Evolutionary conservation across 2,329 filamentous ascomycete genomes (phyloP), one percentile per base, ranked within the genome.

Genomic region (Aspergillus novofumigatus): DNA sequence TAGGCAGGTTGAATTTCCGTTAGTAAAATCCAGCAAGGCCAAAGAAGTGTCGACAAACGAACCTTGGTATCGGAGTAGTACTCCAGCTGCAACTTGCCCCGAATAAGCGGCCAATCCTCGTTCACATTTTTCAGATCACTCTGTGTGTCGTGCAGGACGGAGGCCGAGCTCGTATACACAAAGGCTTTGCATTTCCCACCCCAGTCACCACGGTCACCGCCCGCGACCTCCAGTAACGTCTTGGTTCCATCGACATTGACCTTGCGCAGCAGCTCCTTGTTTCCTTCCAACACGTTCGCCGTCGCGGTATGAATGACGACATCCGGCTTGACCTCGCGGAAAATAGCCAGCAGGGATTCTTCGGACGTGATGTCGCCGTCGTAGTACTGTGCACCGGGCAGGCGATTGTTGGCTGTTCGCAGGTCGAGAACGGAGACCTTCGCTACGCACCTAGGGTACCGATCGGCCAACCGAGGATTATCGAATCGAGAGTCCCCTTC

Each of bases 21-120:
- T n/a, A 50, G 7, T 17, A 32, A 23, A 41, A 20, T 21, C 21
- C 4, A 14, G 51, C 41, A 32, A 14, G 25, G 49, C 9, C 38
- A 49, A 49, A 41, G 49, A 48, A 17, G n/a, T 2, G 48, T 3
- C n/a, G 25, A 23, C 35, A 51, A 48, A 59, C 68, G 56, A 63
- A 89, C 90, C 85, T 97, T 97, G 14, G 91, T 95, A 76, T 92
- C 87, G 29, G 92, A 92, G 75, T 97, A 97, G 75, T 91, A 91
- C 74, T 92, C 89, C 55, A 80, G 80, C 75, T 92, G 87, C 64
- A 85, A 76, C 58, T 83, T 82, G 32, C 90, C 90, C 49, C 85
- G 81, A 53, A 94, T 86, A 51, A 89, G 82, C 28, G 91, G 91
- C 82, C 89, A 91, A 49, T 83, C 80, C 80, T 97, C 93, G 73